Base-by-base conservation (phyloP, 371 early-diverging fungal species). In the Catenaria anguillulae region DNA sequence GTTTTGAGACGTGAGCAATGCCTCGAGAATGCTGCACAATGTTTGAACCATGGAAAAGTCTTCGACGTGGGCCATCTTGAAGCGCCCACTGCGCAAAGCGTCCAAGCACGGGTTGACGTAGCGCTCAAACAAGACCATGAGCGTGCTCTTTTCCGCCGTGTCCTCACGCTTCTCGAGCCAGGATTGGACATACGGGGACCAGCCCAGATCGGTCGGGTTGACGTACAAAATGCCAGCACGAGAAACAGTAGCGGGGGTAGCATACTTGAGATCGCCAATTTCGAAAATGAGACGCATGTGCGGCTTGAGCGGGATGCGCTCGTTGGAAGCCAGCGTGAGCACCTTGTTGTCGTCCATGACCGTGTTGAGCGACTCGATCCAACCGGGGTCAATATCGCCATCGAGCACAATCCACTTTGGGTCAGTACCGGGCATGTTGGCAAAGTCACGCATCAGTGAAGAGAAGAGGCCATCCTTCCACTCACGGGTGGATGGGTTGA, bases 321-420 rank as follows among this genome's bases (percentile, higher is more conserved):
- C 85, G 71, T 84, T 84, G 34, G 70, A 71, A 29, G 82, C 82
- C 4, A 84, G 64, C 4, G 84, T 82, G 4, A 84, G 71, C 72
- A 80, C 73, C 65, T 80, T 83, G 71, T 82, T 83, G 70, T 82
- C 83, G 68, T 84, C 85, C 78, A 84, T 77, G 60, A 84, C 80
- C 19, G 81, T 79, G 67, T 84, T 84, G 43, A 84, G 71, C 46
- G 79, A 76, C 66, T 84, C 85, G 66, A 84, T 83, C 85, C 85
- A 84, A 65, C 77, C 79, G 6, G 83, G 81, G 66, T 81, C 79
- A 66, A 82, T 77, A 65, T 78, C 79, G 52, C 83, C 83, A 63
- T 82, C 75, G 10, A 84, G 67, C 65, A 81, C 71, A 67, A 82
- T 79, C 82, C 82, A 82, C 59, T 81, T 80, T 12, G 79, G 79